phyloP scores from a whole-genome alignment of 306 rosid genomes.

The Vachellia pachyceras region DNA sequence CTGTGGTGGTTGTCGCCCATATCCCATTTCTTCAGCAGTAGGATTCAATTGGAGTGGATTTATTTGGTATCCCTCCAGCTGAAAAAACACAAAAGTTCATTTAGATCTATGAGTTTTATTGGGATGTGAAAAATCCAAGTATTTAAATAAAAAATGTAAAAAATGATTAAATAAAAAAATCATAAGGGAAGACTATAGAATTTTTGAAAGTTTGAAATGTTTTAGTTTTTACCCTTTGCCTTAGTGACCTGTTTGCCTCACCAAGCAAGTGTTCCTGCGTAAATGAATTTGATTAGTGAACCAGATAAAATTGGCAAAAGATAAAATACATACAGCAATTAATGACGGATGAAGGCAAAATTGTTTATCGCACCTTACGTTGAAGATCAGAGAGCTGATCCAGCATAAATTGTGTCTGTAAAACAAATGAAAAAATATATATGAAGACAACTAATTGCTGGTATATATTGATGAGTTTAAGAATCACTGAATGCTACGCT shows the following conservation, averaged over 20 bases:
- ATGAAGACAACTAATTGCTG: not conserved
- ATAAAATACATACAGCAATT: not conserved
- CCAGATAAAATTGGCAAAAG: not conserved
- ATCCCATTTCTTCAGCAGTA: constrained; percentile 68
- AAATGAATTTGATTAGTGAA: not conserved
- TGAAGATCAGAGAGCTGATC: constrained; percentile 79
- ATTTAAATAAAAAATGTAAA: not conserved
- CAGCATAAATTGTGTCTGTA: constrained; percentile 72
- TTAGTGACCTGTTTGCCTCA: constrained; percentile 64
- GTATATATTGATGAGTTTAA: not conserved
- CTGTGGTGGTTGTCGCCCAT: constrained; percentile 71
- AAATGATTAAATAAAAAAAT: not conserved
- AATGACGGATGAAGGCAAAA: not conserved
- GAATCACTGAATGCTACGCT: not conserved
- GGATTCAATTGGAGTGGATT: constrained; percentile 73
- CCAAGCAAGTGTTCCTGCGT: constrained; percentile 63
- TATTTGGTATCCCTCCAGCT: constrained; percentile 89
- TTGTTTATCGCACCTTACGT: constrained; percentile 49
- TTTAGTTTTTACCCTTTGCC: constrained; percentile 65
- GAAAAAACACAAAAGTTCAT: constrained; percentile 41
- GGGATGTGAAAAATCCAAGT: not conserved
- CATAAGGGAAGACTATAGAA: not conserved
- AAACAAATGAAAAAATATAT: not conserved
- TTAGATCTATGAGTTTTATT: not conserved
- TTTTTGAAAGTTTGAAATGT: not conserved